Evolutionary conservation across 345 rosid genomes (phyloP), one percentile per base, ranked within the genome.

Genomic region (Hevea brasiliensis): DNA sequence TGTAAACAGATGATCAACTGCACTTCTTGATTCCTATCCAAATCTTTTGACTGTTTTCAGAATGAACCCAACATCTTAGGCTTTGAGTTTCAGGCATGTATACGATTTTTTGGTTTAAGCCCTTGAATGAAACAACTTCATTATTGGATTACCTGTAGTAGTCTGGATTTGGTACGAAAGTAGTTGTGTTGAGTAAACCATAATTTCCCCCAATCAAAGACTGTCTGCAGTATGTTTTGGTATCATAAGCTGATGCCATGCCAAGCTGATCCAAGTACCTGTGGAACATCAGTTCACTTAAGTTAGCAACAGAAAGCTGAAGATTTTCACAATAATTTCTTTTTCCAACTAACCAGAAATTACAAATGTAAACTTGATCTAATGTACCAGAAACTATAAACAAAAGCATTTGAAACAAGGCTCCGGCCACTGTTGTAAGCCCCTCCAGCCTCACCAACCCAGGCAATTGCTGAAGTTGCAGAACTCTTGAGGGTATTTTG

Each of bases 371-470:
- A 51, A 67, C 9, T n/a, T 26, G 23, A n/a, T 59, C 23, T 29
- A 42, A 45, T 65, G 76, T 88, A 95, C 98, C 98, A 95, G 94
- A 95, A 92, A 68, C 98, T 91, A 78, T 80, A 88, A 54, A 91
- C 96, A 60, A 95, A 95, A 1, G 98, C 90, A 81, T 95, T 89
- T 32, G 92, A 84, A 66, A 95, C 96, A 72, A 71, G 91, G 72
- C 89, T 83, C 29, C 63, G 86, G 54, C 99, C 99, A 23, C 97
- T 92, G 87, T 92, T 95, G 85, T 89, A 92, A 62, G 98, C 98
- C 40, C 99, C 98, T 77, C 99, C 99, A 29, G 98, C 56, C 77
- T 95, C 99, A 54, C 99, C 94, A 77, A 95, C 96, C 98, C 98
- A 92, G 35, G 97, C 90, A 55, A 64, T 81, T 18, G 87, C 88